These are phyloP conservation scores for Circinella umbellata DNA, from an alignment of 371 early-diverging fungal species.

Conservation along the genomic window DNA sequence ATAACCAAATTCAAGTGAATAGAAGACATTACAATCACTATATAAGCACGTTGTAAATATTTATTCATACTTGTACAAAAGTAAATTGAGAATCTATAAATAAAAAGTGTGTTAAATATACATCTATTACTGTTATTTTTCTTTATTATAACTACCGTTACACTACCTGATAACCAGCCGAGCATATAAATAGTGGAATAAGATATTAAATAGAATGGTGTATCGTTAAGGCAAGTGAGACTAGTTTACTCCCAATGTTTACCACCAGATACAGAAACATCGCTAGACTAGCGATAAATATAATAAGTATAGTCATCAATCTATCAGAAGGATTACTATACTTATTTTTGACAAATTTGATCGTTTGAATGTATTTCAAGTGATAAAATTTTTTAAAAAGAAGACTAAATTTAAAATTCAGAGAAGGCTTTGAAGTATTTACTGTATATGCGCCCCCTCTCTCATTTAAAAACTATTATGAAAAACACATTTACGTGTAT, in stretches of 20 bases:
- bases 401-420: too few species aligned
- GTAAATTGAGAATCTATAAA: too few species aligned
- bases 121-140: too few species aligned
- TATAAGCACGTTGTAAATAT: constrained; percentile 32
- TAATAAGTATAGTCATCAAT: constrained; percentile 38
- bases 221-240: constrained; percentile 35
- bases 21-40: constrained; percentile 26
- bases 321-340: constrained; percentile 29
- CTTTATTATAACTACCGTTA: background rate
- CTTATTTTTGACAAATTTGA: too few species aligned
- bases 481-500: too few species aligned
- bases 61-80: constrained; percentile 12
- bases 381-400: too few species aligned
- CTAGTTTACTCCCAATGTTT: constrained; percentile 36
- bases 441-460: too few species aligned
- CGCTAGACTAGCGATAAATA: constrained; percentile 37
- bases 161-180: constrained; percentile 29
- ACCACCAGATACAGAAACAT: constrained; percentile 35
- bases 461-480: too few species aligned
- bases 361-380: too few species aligned
- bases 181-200: constrained; percentile 24
- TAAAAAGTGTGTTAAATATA: too few species aligned
- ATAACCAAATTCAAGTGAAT: constrained; percentile 31
- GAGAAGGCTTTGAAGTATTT: too few species aligned
- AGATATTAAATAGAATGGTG: constrained; percentile 31